Conservation (phyloP, 495 filamentous ascomycete genomes). For the Daldinia bambusicola region DNA sequence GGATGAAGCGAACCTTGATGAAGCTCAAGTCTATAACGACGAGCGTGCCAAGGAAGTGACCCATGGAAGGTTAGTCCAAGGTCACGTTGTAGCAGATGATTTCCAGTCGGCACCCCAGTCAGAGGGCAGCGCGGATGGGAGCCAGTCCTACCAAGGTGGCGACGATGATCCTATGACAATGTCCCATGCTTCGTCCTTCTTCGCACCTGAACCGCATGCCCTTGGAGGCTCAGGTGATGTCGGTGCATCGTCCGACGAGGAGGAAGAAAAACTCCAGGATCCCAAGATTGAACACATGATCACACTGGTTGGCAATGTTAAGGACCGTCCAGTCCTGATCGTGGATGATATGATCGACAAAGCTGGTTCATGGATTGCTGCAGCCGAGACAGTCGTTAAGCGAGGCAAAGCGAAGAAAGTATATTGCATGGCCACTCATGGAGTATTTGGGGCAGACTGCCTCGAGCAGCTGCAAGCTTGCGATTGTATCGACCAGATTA, state of each 20-base stretch:
- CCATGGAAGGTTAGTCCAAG: conserved; percentile 91
- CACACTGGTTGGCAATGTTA: conserved; percentile 93
- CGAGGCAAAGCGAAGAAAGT: conserved; percentile 90
- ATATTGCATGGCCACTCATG: conserved; percentile 97
- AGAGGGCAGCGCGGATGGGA: conserved; percentile 54
- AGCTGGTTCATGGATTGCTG: conserved; percentile 94
- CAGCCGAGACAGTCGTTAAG: conserved; percentile 97
- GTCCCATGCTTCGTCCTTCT: conserved; percentile 66
- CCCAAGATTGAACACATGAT: conserved; percentile 89
- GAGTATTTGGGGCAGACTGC: conserved; percentile 88
- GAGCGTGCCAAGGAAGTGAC: conserved; percentile 89
- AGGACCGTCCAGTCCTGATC: conserved; percentile 85
- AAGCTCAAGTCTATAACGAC: conserved; percentile 80
- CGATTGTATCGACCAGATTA: conserved; percentile 89
- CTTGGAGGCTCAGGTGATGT: conserved; percentile 86
- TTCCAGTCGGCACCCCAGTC: conserved; percentile 81
- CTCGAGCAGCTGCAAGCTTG: conserved; percentile 91
- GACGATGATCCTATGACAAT: conserved; percentile 68
- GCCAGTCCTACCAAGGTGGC: conserved; percentile 45
- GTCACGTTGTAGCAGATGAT: conserved; percentile 95
- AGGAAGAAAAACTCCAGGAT: conserved; percentile 79
- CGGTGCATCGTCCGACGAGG: conserved; percentile 84
- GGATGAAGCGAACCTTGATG: conserved; percentile 54
- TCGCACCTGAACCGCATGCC: conserved; percentile 67
- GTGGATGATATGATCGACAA: conserved; percentile 99